Evolutionary conservation across 768 basidiomycete genomes (phyloP), one percentile per base, ranked within the genome.

Genomic region (Dentipellis sp.): DNA sequence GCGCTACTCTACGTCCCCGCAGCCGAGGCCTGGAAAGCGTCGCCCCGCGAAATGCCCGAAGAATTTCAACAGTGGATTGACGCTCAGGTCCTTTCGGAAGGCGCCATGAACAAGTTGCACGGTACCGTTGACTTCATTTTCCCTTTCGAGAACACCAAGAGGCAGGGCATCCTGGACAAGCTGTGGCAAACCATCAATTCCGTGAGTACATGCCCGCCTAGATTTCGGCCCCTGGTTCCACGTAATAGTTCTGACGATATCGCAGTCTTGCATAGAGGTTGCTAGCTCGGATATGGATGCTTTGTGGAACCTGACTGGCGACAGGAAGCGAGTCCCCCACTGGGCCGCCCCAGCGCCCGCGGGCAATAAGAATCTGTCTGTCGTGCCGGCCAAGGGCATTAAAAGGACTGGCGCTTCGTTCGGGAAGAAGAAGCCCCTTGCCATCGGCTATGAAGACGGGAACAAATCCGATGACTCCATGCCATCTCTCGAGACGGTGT

Each of bases 41-140:
- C 72, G 38, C 67, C 73, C 14, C 78, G 76, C 38, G 65, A 74
- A 48, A 82, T 81, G 74, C 81, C 85, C 4, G 77, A 80, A 52
- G 76, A 75, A 40, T 87, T 82, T 58, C 78, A 84, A 55, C 63
- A 64, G 50, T 92, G 88, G 87, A 65, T 80, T 1, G 83, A 88
- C 59, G 87, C 88, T 3, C 82, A 86, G 62, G 65, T 80, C 50
- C 73, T 73, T 57, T 91, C 89, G 0, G 72, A 73, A 52, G 69
- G 75, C 58, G 88, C 86, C 14, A 77, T 83, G 1, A 71, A 75
- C 48, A 66, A 71, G 51, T 75, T 72, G 48, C 69, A 71, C 16
- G 78, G 69, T 58, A 83, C 78, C 65, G 77, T 83, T 63, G 77
- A 81, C 58, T 62, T 78, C 17, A 74, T 86, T 36, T 76, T 68